Base-by-base conservation (phyloP, 164 flowering plant genomes). In the Kalanchoe fedtschenkoi region DNA sequence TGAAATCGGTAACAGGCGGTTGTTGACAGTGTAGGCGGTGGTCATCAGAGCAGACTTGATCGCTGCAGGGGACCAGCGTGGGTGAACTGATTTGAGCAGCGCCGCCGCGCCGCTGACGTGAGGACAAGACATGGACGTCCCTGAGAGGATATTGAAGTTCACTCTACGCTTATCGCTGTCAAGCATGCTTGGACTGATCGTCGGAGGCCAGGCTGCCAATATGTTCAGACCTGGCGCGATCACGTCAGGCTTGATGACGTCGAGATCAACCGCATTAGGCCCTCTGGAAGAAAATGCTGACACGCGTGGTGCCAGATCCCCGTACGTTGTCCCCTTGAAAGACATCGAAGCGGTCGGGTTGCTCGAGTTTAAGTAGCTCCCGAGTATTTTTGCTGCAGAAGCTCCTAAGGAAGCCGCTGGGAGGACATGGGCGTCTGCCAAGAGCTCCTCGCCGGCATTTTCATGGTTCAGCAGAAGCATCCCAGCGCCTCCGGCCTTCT, bases 201-300 rank as follows among this genome's bases (percentile, higher is more conserved):
- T 80, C 10, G 80, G 85, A 7, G 93, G 79, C 96, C 96, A 89
- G 5, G 83, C 91, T 0, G 96, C 96, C 0, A 89, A 72, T 53
- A 89, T 89, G 75, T 89, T 85, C 3, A 86, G 86, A 0, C 96
- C 96, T 0, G 96, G 96, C 4, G 96, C 93, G n/a, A 89, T 80
- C 68, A 89, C 34, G 56, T 89, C 96, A 0, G 96, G 96, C 43
- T 89, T 89, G 14, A 89, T 74, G 22, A 89, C 77, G 62, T 85
- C 91, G 0, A 84, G 85, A 63, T 74, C 78, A 30, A 87, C 37
- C 6, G 78, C 83, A 38, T 83, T 89, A 0, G 96, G 96, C n/a
- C 96, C 96, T 13, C 95, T 69, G 17, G 77, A 86, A 0, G 91
- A 83, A 66, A 89, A 89, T 9, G 95, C 82, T 19, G 91, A 93